Conservation (phyloP, 768 basidiomycete genomes). For the Tulasnella sp. region DNA sequence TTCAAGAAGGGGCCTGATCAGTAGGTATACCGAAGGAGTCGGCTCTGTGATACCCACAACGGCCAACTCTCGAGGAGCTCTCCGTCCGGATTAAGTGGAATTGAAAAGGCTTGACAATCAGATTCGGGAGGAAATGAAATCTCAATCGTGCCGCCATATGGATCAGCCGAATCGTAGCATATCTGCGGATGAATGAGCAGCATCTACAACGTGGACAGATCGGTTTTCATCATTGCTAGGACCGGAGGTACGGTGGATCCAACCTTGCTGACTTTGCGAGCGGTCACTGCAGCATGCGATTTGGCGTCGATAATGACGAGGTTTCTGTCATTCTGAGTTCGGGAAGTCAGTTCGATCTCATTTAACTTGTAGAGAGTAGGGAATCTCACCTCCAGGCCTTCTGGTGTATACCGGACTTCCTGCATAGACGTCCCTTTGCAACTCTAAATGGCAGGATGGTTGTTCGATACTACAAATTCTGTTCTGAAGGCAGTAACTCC, state of each 20-base stretch:
- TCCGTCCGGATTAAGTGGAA: conserved; percentile 47
- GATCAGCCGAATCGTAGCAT: conserved; percentile 35
- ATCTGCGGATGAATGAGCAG: conserved; percentile 54
- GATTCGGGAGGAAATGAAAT: conserved; percentile 53
- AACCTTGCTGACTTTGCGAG: conserved; percentile 53
- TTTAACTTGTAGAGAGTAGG: background rate
- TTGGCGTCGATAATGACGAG: conserved; percentile 58
- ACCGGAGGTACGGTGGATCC: conserved; percentile 7
- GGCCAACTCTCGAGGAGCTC: conserved; percentile 44
- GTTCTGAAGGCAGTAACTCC: background rate
- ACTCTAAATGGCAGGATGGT: conserved; percentile 36
- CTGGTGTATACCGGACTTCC: conserved; percentile 43
- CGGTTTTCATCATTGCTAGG: background rate
- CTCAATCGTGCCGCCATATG: conserved; percentile 39
- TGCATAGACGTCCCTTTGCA: conserved; percentile 57
- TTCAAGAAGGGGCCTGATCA: conserved; percentile 22
- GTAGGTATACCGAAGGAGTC: conserved; percentile 2
- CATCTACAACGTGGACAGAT: conserved; percentile 37
- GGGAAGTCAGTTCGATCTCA: background rate
- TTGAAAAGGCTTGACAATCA: conserved; percentile 44
- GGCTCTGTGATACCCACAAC: conserved; percentile 34
- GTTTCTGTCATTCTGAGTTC: conserved; percentile 38
- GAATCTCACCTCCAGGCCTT: conserved; percentile 58
- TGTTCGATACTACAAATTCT: background rate
- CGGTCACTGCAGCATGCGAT: conserved; percentile 49